Evolutionary conservation across 768 basidiomycete species (phyloP).

Genomic region (Psilocybe tampanensis): DNA sequence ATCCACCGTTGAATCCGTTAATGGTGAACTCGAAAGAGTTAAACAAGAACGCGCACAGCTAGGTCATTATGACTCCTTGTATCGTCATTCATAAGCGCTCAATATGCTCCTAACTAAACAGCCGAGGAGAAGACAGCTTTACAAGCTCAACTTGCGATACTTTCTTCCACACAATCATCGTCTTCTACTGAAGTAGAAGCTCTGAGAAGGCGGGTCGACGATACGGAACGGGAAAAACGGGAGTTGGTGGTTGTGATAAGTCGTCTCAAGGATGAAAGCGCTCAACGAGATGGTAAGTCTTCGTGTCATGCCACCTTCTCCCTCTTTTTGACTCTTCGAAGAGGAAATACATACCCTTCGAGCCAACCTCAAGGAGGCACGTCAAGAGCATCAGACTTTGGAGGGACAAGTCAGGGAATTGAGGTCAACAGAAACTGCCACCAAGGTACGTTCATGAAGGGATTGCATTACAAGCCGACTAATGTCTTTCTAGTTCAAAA

Average conservation of each 20-base stretch:
- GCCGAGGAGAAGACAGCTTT: slow-evolving; percentile 44
- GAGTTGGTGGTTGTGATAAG: slow-evolving; percentile 85
- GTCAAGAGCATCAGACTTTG: slow-evolving; percentile 69
- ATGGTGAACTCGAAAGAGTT: slow-evolving; percentile 55
- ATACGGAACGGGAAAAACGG: slow-evolving; percentile 87
- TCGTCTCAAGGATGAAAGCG: slow-evolving; percentile 74
- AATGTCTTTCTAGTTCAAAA: slow-evolving; percentile 67
- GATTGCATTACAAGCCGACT: not conserved
- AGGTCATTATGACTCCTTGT: slow-evolving; percentile 42
- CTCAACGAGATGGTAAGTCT: slow-evolving; percentile 73
- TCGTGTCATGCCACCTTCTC: not conserved
- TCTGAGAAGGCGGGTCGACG: slow-evolving; percentile 64
- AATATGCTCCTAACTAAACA: slow-evolving; percentile 21
- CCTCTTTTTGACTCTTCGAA: slow-evolving; percentile 28
- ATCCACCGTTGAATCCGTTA: slow-evolving; percentile 47
- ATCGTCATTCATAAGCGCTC: slow-evolving; percentile 17
- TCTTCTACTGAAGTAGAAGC: slow-evolving; percentile 64
- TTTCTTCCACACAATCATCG: slow-evolving; percentile 60
- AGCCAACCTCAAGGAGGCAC: slow-evolving; percentile 68
- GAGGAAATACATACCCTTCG: slow-evolving; percentile 77
- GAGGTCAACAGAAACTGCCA: slow-evolving; percentile 74
- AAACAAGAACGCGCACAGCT: slow-evolving; percentile 70
- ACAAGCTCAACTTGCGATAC: slow-evolving; percentile 55
- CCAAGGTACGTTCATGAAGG: slow-evolving; percentile 50
- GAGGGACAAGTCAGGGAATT: slow-evolving; percentile 74